Conservation (phyloP, 2,329 filamentous ascomycete species). For the Periconia sp. region DNA sequence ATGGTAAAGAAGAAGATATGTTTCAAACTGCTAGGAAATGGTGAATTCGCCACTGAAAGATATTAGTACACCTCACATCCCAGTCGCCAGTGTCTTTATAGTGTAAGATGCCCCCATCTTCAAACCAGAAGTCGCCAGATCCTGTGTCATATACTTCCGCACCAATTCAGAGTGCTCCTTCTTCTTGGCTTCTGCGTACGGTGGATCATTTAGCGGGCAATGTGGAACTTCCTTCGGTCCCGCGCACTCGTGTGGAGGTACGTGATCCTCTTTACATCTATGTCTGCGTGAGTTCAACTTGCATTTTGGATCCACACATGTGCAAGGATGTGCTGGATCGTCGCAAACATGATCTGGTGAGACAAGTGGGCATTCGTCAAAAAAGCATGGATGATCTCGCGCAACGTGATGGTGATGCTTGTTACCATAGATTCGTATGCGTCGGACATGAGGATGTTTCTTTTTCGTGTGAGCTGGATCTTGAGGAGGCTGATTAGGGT, state of each 20-base stretch:
- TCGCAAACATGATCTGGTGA: neutral
- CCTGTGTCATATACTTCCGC: conserved; percentile 4
- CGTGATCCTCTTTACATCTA: neutral
- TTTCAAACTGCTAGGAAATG: no score
- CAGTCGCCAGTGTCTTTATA: neutral
- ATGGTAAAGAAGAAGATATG: no score
- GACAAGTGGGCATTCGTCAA: neutral
- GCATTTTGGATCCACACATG: conserved; percentile 6
- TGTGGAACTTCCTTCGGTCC: neutral
- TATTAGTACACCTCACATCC: no score
- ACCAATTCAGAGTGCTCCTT: conserved; percentile 3
- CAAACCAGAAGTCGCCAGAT: neutral
- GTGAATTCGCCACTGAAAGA: no score
- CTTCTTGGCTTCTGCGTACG: conserved; percentile 3
- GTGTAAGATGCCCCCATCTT: neutral
- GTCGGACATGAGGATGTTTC: neutral
- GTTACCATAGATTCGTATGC: conserved; percentile 8
- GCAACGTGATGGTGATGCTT: conserved; percentile 7
- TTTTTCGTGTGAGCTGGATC: neutral
- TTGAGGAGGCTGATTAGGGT: neutral
- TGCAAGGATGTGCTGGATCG: conserved; percentile 4
- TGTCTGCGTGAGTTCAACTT: conserved; percentile 3
- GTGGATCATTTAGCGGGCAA: conserved; percentile 2
- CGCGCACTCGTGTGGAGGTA: neutral
- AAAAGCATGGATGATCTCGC: conserved; percentile 1